phyloP scores from a whole-genome alignment of 495 filamentous ascomycete genomes.

The Talaromyces wortmannii region DNA sequence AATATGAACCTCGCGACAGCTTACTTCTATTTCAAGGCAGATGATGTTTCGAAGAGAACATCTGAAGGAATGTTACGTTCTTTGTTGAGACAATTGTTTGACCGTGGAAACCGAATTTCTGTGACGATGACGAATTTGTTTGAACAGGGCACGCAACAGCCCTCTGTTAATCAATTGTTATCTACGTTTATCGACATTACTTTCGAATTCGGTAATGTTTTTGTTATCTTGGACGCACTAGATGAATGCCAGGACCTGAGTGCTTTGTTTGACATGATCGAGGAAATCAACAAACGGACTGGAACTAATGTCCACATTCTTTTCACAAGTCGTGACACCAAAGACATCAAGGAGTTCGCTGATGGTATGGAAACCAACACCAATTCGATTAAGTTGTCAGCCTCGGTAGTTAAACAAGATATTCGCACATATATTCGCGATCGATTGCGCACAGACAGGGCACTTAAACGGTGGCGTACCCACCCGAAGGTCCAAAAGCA shows the following conservation, averaged over 20 bases:
- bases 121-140: not conserved
- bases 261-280: conserved; percentile 8
- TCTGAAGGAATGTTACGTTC: conserved; percentile 13
- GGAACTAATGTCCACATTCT: conserved; percentile 9
- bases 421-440: conserved; percentile 14
- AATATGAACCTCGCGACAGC: conserved; percentile 5
- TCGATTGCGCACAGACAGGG: conserved; percentile 5
- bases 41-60: conserved; percentile 14
- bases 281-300: conserved; percentile 8
- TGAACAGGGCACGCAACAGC: conserved; percentile 7
- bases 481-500: conserved; percentile 6
- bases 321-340: conserved; percentile 16
- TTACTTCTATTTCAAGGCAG: conserved; percentile 32
- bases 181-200: conserved; percentile 6
- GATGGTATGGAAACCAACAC: conserved; percentile 18
- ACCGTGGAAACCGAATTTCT: conserved; percentile 1
- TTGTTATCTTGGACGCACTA: conserved; percentile 23
- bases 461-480: conserved; percentile 11
- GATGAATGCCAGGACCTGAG: conserved; percentile 16
- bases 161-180: conserved; percentile 4
- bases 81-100: conserved; percentile 16
- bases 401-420: conserved; percentile 10
- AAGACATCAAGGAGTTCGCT: conserved; percentile 20
- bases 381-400: conserved; percentile 4
- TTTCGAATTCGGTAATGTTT: conserved; percentile 8